Conservation (phyloP, 805 yeast species). For the Saturnispora serradocipensis region DNA sequence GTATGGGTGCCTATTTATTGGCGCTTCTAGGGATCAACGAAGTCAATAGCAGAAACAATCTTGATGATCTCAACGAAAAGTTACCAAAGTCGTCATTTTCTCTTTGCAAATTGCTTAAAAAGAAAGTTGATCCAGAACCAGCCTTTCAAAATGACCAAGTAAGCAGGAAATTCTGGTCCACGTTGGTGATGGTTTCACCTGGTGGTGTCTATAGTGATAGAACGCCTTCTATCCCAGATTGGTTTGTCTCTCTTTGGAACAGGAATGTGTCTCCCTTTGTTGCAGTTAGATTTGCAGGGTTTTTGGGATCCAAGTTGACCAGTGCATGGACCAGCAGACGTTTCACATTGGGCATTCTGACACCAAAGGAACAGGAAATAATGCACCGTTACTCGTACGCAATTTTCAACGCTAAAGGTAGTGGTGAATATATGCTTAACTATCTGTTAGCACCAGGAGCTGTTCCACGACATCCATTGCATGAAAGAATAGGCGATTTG, state of each 20-base stretch:
- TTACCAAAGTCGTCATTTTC: slow-evolving; percentile 2
- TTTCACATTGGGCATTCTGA: slow-evolving; percentile 39
- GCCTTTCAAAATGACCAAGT: slow-evolving; percentile 3
- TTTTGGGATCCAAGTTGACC: slow-evolving; percentile 74
- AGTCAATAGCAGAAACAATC: slow-evolving; percentile 7
- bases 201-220: slow-evolving; percentile 60
- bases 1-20: slow-evolving; percentile 84
- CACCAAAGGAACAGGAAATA: slow-evolving; percentile 26
- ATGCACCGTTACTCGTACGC: slow-evolving; percentile 76
- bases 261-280: slow-evolving; percentile 74
- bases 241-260: slow-evolving; percentile 77
- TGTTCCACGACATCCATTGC: slow-evolving; percentile 68
- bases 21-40: slow-evolving; percentile 37
- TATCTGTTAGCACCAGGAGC: slow-evolving; percentile 88
- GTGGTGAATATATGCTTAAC: slow-evolving; percentile 88
- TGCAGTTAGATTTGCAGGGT: slow-evolving; percentile 67
- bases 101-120: background rate
- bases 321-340: slow-evolving; percentile 86
- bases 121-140: background rate
- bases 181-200: slow-evolving; percentile 76
- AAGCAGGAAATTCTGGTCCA: slow-evolving; percentile 20
- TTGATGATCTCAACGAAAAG: slow-evolving; percentile 10
- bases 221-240: slow-evolving; percentile 44
- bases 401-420: slow-evolving; percentile 78
- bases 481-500: slow-evolving; percentile 37